These are phyloP conservation scores for Myxozyma mucilagina DNA, from an alignment of 805 yeast species.

Conservation along the genomic window DNA sequence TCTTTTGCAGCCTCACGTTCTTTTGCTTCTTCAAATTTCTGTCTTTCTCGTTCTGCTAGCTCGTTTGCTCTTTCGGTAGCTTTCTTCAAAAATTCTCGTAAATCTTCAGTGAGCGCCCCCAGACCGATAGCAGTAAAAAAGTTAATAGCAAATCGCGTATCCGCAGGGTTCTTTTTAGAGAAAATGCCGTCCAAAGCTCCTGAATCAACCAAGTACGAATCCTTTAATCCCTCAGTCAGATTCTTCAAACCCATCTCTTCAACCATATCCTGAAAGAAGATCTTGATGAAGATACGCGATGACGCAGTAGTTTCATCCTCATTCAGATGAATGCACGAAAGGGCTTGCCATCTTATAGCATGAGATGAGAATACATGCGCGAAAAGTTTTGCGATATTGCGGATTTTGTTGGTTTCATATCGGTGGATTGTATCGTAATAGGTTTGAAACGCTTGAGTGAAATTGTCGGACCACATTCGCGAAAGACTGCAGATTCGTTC, in stretches of 20 bases:
- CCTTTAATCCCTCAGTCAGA: conserved; percentile 53
- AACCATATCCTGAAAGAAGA: conserved; percentile 73
- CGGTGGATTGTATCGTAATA: conserved; percentile 63
- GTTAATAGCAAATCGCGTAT: conserved; percentile 71
- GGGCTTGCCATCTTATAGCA: conserved; percentile 61
- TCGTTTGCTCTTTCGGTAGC: conserved; percentile 11
- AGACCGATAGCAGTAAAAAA: conserved; percentile 91
- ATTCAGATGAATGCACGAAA: conserved; percentile 58
- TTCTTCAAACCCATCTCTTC: conserved; percentile 67
- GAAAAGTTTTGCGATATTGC: conserved; percentile 81
- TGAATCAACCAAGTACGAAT: conserved; percentile 52
- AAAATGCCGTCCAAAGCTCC: conserved; percentile 55
- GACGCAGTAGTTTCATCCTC: conserved; percentile 79
- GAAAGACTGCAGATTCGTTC: conserved; percentile 59
- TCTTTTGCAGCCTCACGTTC: conserved; percentile 1
- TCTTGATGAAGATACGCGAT: conserved; percentile 72
- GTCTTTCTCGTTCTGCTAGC: conserved; percentile 5
- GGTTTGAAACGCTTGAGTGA: conserved; percentile 53
- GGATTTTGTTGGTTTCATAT: conserved; percentile 67
- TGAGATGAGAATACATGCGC: conserved; percentile 80
- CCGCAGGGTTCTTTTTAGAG: conserved; percentile 49
- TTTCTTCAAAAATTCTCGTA: conserved; percentile 57
- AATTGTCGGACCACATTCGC: conserved; percentile 58
- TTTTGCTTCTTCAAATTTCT: conserved; percentile 4
- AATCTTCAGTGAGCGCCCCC: conserved; percentile 76